These are phyloP conservation scores for Fraxinus excelsior DNA, from an alignment of 257 asterid species.

Conservation along the genomic window DNA sequence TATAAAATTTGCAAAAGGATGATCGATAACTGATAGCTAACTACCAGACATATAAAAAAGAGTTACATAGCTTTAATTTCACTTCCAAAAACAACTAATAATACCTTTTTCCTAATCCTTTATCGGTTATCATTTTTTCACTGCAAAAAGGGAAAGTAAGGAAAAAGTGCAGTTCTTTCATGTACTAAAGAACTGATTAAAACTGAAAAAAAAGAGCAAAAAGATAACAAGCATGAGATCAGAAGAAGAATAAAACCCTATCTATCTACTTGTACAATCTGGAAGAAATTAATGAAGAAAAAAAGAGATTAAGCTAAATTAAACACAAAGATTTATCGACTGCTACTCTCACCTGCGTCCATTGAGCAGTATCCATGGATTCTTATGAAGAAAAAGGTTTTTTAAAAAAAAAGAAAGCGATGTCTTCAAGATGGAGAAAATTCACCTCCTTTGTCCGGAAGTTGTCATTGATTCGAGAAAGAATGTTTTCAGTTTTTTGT, in stretches of 20 bases:
- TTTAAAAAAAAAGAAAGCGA: constrained; percentile 28
- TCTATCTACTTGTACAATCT: background rate
- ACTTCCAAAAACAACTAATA: constrained; percentile 23
- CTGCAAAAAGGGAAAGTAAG: constrained; percentile 31
- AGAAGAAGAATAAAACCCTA: background rate
- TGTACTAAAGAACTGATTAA: constrained; percentile 20
- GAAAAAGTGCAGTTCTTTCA: constrained; percentile 33
- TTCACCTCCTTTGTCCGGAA: constrained; percentile 50
- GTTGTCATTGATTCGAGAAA: constrained; percentile 56
- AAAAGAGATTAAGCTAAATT: background rate
- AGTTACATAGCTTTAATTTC: background rate
- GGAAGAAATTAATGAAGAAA: background rate
- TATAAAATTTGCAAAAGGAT: background rate
- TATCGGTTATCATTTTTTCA: constrained; percentile 4
- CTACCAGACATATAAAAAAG: background rate
- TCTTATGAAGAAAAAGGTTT: constrained; percentile 14
- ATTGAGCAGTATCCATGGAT: constrained; percentile 68
- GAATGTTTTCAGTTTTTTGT: constrained; percentile 52
- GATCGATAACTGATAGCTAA: background rate
- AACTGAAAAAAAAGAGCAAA: background rate
- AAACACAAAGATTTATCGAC: background rate
- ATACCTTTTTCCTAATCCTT: constrained; percentile 28
- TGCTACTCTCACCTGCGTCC: constrained; percentile 56
- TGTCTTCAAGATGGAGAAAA: constrained; percentile 38
- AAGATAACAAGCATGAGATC: background rate